These are phyloP conservation scores for Oropetium thomaeum DNA, from an alignment of 176 grass and related monocot genomes.

Conservation along the genomic window DNA sequence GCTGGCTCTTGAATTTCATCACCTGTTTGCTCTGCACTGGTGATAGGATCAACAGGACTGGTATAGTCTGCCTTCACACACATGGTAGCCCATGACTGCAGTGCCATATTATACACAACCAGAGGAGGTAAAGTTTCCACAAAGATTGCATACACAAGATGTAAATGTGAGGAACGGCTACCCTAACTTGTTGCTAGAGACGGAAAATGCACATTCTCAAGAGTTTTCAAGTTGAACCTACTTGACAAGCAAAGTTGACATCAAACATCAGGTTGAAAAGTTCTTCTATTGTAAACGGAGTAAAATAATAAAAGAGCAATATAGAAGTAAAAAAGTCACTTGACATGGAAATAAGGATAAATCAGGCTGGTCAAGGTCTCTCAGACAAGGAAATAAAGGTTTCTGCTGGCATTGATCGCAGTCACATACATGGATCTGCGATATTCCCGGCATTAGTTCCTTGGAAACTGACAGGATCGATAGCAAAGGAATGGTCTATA, in stretches of 20 bases:
- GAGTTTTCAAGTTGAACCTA: not conserved
- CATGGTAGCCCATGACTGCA: slow-evolving; percentile 47
- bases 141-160: slow-evolving; percentile 2
- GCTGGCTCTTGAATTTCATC: slow-evolving; percentile 41
- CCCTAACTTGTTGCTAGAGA: not conserved
- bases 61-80: slow-evolving; percentile 52
- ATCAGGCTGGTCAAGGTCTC: not conserved
- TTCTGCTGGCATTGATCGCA: not conserved
- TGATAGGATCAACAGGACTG: slow-evolving; percentile 39
- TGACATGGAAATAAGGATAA: not conserved
- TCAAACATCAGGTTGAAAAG: not conserved
- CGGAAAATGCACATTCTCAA: not conserved
- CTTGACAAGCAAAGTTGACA: not conserved
- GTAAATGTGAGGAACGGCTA: not conserved
- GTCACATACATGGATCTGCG: not conserved
- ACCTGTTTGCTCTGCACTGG: slow-evolving; percentile 36
- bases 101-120: not conserved
- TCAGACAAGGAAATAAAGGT: not conserved
- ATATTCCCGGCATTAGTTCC: not conserved
- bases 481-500: not conserved
- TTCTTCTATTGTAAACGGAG: not conserved
- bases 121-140: slow-evolving; percentile 14
- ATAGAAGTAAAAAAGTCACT: not conserved
- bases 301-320: not conserved
- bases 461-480: not conserved